Base-by-base conservation (phyloP, 2,329 filamentous ascomycete genomes). In the Zymoseptoria pseudotritici region DNA sequence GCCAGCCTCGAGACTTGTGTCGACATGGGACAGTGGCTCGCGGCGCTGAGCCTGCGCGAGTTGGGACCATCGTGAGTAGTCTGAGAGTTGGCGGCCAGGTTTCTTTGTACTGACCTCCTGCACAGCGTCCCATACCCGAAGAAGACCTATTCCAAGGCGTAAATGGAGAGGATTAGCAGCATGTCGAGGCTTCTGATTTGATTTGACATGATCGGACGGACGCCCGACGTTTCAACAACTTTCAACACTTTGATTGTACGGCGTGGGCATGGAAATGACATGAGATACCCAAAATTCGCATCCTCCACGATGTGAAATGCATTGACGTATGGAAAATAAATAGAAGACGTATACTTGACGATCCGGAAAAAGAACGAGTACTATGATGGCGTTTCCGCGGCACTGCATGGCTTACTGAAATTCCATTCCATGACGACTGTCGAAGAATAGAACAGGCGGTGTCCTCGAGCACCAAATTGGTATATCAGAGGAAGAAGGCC, bases 1-100 rank as follows among this genome's bases (percentile, higher is more conserved):
- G 90, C 94, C 80, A 75, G 85, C 58, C 82, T 99, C 55, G 86
- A 89, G 70, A 85, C 86, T 67, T 83, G 83, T 71, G 83, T 99
- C 69, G 89, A 97, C 75, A 90, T 94, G 83, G 94, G 94, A 66
- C 92, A 97, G 79, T 99, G 94, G 94, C 84, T 99, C 67, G 94
- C 94, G 55, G 88, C 88, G 72, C 82, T 96, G 71, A 94, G 91
- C 82, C 93, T 99, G 75, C 87, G 93, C 80, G 92, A 97, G 79
- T 82, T 97, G 70, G 94, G 94, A 70, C 92, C 93, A 78, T 94
- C 91, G 88, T 97, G 88, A 83, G 89, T 89, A 59, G 65, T 50
- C 55, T 31, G 22, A 26, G 3, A 53, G 29, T 21, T 29, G 50
- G 31, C 52, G 56, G 51, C 46, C 29, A 50, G 24, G 13, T 42